A percentile compares a stretch with the other conserved stretches of the same genome.
Evolutionary conservation across 2,329 filamentous ascomycete species (phyloP).

Genomic region (Ceratocystis ficicola): DNA sequence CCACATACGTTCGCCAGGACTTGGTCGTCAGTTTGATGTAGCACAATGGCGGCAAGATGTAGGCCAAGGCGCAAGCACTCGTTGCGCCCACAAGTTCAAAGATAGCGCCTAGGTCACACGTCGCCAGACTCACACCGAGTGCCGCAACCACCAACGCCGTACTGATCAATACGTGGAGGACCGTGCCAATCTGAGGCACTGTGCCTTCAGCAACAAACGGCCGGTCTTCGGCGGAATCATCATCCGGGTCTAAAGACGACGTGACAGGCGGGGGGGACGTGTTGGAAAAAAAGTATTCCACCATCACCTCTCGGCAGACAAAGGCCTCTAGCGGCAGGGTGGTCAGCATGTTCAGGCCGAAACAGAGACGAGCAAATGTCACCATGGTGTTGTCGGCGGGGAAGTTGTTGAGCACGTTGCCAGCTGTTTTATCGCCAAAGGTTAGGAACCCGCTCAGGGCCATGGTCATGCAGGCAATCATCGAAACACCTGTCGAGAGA

Average conservation of each 20-base stretch:
- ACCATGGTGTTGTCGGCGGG: constrained; percentile 81
- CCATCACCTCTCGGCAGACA: constrained; percentile 93
- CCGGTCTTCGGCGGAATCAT: constrained; percentile 14
- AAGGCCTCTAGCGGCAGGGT: constrained; percentile 94
- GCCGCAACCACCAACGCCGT: constrained; percentile 69
- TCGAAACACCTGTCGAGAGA: constrained; percentile 79
- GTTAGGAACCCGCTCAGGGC: constrained; percentile 81
- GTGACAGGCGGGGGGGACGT: constrained; percentile 12
- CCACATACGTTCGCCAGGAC: constrained; percentile 60
- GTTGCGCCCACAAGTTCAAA: constrained; percentile 96
- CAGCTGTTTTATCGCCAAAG: constrained; percentile 81
- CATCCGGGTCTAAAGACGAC: background rate
- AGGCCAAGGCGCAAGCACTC: constrained; percentile 84
- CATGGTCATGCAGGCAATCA: constrained; percentile 83
- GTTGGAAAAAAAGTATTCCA: constrained; percentile 59
- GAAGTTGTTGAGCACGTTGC: constrained; percentile 98
- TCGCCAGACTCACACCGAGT: constrained; percentile 66
- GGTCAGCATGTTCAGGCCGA: constrained; percentile 97
- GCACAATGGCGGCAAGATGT: constrained; percentile 87
- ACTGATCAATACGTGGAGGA: constrained; percentile 76
- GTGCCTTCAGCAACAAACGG: constrained; percentile 22
- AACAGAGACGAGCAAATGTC: constrained; percentile 86
- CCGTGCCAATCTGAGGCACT: constrained; percentile 36
- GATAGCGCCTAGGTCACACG: constrained; percentile 85
- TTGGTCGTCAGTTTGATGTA: constrained; percentile 83